phyloP scores from a whole-genome alignment of 192 early-diverging fungal species.

The Coemansia sp. region DNA sequence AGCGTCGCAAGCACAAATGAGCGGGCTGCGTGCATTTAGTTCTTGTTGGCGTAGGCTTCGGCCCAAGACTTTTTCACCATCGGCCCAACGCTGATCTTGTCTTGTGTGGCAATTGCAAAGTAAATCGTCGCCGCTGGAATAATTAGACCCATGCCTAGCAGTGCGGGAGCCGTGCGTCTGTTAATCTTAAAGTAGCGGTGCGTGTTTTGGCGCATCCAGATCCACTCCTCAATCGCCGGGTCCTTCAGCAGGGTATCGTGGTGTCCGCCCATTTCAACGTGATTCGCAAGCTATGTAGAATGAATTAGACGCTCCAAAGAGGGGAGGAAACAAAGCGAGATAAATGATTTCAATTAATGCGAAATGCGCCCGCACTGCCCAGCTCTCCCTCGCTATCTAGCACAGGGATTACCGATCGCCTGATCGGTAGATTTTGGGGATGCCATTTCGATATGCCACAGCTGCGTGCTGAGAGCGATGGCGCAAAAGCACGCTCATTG shows the following conservation, averaged over 20 bases:
- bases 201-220: slow-evolving; percentile 57
- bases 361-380: not conserved
- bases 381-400: not conserved
- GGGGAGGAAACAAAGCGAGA: too few species aligned
- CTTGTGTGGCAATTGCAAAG: slow-evolving; percentile 29
- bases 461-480: not conserved
- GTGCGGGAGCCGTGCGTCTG: slow-evolving; percentile 42
- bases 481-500: slow-evolving; percentile 6
- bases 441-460: too few species aligned
- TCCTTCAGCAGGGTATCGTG: slow-evolving; percentile 51
- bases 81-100: slow-evolving; percentile 32
- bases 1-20: not conserved
- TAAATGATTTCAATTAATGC: not conserved
- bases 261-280: slow-evolving; percentile 46
- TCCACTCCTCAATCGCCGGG: slow-evolving; percentile 57
- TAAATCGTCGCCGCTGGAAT: slow-evolving; percentile 31
- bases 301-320: too few species aligned
- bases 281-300: too few species aligned
- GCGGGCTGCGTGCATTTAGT: slow-evolving; percentile 1
- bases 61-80: slow-evolving; percentile 49
- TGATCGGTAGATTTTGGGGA: not conserved
- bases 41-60: slow-evolving; percentile 33
- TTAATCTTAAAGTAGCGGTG: slow-evolving; percentile 57
- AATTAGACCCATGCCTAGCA: slow-evolving; percentile 43
- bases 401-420: not conserved